Conservation (phyloP, 495 filamentous ascomycete genomes). For the Cercophora samala region DNA sequence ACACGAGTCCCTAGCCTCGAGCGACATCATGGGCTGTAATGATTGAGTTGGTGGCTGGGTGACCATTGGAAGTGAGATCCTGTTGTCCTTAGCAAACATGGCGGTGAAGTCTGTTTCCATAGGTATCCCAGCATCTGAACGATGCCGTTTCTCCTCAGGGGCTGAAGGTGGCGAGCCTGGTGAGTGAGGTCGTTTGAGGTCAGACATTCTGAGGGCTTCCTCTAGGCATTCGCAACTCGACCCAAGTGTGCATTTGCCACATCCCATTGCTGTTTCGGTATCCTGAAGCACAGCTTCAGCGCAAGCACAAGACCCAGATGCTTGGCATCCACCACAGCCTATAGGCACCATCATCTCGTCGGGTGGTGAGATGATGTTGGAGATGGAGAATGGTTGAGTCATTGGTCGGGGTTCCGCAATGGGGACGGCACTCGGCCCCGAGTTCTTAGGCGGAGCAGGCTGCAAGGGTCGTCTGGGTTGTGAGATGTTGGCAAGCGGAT, state of each 20-base stretch:
- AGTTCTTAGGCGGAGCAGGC: constrained; percentile 17
- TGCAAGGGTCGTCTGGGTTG: constrained; percentile 26
- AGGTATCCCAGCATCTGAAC: constrained; percentile 29
- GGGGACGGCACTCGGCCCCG: background rate
- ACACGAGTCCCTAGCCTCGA: constrained; percentile 56
- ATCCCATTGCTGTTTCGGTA: constrained; percentile 48
- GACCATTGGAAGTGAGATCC: constrained; percentile 5
- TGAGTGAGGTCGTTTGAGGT: constrained; percentile 43
- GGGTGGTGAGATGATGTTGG: constrained; percentile 48
- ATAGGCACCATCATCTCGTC: constrained; percentile 33
- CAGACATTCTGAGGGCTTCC: constrained; percentile 48
- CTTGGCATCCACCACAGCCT: constrained; percentile 50
- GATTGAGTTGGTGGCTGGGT: constrained; percentile 26
- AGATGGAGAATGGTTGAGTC: constrained; percentile 42
- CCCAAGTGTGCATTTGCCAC: constrained; percentile 58
- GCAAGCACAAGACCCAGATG: constrained; percentile 51
- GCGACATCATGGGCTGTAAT: constrained; percentile 26
- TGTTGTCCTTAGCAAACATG: constrained; percentile 49
- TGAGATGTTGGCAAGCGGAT: constrained; percentile 11
- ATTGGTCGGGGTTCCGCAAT: constrained; percentile 33
- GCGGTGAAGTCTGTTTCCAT: constrained; percentile 72
- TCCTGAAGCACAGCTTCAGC: constrained; percentile 46
- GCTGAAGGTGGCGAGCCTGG: constrained; percentile 42
- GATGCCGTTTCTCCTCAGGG: constrained; percentile 54
- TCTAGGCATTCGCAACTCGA: constrained; percentile 69